Conservation (phyloP, 1,139 yeast genomes). For the Candida tetrigidarum region DNA sequence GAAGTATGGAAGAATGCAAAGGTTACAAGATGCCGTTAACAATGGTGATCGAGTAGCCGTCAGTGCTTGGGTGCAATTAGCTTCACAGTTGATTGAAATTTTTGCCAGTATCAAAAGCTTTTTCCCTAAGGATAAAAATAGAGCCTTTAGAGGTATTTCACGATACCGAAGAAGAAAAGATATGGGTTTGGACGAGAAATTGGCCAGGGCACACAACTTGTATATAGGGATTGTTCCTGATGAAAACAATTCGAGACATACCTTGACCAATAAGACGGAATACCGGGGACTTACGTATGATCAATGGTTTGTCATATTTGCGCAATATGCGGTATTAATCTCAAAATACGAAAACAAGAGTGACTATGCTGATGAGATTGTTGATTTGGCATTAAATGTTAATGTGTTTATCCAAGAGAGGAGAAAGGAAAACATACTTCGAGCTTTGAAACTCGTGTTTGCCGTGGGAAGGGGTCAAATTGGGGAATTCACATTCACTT, state of each 20-base stretch:
- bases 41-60: conserved; percentile 65
- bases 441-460: conserved; percentile 67
- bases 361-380: conserved; percentile 69
- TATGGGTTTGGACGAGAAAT: conserved; percentile 70
- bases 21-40: conserved; percentile 58
- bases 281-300: conserved; percentile 80
- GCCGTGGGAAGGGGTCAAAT: conserved; percentile 52
- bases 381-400: conserved; percentile 75
- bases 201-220: conserved; percentile 67
- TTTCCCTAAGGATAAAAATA: conserved; percentile 75
- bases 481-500: conserved; percentile 35
- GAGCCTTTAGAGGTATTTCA: conserved; percentile 69
- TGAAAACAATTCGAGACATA: conserved; percentile 38
- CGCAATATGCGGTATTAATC: conserved; percentile 72
- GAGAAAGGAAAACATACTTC: conserved; percentile 57
- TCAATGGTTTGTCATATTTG: conserved; percentile 83
- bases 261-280: conserved; percentile 49
- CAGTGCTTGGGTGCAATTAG: conserved; percentile 82
- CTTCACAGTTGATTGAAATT: conserved; percentile 80
- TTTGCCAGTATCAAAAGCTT: conserved; percentile 78
- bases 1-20: conserved; percentile 63
- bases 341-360: conserved; percentile 61
- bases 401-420: conserved; percentile 75
- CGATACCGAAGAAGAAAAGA: conserved; percentile 62
- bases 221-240: conserved; percentile 64